Evolutionary conservation across 2,329 filamentous ascomycete genomes (phyloP).

Genomic region (Fonsecaea pugnacius): DNA sequence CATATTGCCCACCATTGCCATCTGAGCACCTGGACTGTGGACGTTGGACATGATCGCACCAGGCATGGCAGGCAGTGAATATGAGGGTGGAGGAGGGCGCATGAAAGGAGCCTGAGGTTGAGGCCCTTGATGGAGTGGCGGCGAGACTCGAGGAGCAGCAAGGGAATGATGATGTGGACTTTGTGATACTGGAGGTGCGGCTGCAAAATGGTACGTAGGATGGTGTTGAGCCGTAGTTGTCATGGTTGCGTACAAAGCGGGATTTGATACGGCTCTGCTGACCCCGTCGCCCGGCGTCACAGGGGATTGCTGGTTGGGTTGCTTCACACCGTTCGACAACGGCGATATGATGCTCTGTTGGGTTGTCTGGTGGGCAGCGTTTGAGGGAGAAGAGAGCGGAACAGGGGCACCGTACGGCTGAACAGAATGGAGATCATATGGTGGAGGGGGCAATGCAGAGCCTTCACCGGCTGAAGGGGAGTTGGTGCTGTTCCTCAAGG

Average conservation of each 20-base stretch:
- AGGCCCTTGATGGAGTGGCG: slow-evolving; percentile 54
- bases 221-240: slow-evolving; percentile 51
- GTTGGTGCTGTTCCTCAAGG: slow-evolving; percentile 58
- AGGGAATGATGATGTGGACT: slow-evolving; percentile 45
- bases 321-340: slow-evolving; percentile 27
- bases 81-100: slow-evolving; percentile 54
- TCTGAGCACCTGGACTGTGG: slow-evolving; percentile 71
- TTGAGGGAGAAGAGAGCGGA: slow-evolving; percentile 35
- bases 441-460: slow-evolving; percentile 63
- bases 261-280: slow-evolving; percentile 60
- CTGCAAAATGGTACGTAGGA: slow-evolving; percentile 55
- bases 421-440: slow-evolving; percentile 66
- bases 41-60: slow-evolving; percentile 78
- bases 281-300: slow-evolving; percentile 29
- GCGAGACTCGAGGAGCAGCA: slow-evolving; percentile 57
- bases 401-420: slow-evolving; percentile 25
- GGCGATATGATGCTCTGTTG: slow-evolving; percentile 30
- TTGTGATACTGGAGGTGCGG: slow-evolving; percentile 57
- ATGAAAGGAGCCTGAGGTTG: slow-evolving; percentile 40
- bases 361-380: slow-evolving; percentile 33
- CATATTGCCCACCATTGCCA: slow-evolving; percentile 70
- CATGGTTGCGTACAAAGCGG: slow-evolving; percentile 57
- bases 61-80: slow-evolving; percentile 65
- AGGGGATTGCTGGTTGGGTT: slow-evolving; percentile 34
- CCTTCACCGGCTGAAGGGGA: slow-evolving; percentile 64